These are phyloP conservation scores for Arthromyces matolae DNA, from an alignment of 768 basidiomycete species.

Conservation along the genomic window DNA sequence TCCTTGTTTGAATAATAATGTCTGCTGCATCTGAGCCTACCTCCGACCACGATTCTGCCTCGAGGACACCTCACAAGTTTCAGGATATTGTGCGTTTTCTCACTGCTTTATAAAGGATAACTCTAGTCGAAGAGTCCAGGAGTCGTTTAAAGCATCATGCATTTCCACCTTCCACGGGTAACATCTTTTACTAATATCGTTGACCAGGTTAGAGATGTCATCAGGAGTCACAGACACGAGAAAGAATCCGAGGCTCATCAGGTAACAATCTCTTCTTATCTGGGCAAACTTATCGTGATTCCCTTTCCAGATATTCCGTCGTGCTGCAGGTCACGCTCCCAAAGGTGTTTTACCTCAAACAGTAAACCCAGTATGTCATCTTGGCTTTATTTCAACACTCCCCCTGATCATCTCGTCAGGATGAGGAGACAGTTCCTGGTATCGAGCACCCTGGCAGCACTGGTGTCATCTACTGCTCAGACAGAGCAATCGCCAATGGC, in stretches of 20 bases:
- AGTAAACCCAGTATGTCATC: slow-evolving; percentile 56
- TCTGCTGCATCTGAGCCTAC: slow-evolving; percentile 9
- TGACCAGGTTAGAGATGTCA: slow-evolving; percentile 64
- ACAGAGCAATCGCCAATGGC: slow-evolving; percentile 93
- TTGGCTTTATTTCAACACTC: not conserved
- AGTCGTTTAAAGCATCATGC: too few relatives aligned
- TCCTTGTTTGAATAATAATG: slow-evolving; percentile 5
- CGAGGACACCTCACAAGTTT: slow-evolving; percentile 18
- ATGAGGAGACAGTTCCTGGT: slow-evolving; percentile 88
- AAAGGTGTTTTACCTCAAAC: slow-evolving; percentile 66
- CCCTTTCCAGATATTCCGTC: slow-evolving; percentile 63
- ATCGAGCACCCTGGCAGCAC: slow-evolving; percentile 73
- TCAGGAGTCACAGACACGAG: slow-evolving; percentile 69
- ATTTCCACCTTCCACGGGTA: slow-evolving; percentile 43
- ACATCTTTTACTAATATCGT: slow-evolving; percentile 43
- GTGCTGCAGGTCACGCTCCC: slow-evolving; percentile 64
- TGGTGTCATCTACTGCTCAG: slow-evolving; percentile 80
- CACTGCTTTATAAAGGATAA: too few relatives aligned
- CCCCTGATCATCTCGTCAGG: slow-evolving; percentile 33
- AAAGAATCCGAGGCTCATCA: slow-evolving; percentile 87
- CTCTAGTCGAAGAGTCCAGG: too few relatives aligned
- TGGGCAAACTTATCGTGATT: not conserved
- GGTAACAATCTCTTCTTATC: slow-evolving; percentile 35
- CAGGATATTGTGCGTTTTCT: slow-evolving; percentile 18
- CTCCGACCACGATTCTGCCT: slow-evolving; percentile 10